Base-by-base conservation (phyloP, 2,329 filamentous ascomycete genomes). In the Aureobasidium lini region DNA sequence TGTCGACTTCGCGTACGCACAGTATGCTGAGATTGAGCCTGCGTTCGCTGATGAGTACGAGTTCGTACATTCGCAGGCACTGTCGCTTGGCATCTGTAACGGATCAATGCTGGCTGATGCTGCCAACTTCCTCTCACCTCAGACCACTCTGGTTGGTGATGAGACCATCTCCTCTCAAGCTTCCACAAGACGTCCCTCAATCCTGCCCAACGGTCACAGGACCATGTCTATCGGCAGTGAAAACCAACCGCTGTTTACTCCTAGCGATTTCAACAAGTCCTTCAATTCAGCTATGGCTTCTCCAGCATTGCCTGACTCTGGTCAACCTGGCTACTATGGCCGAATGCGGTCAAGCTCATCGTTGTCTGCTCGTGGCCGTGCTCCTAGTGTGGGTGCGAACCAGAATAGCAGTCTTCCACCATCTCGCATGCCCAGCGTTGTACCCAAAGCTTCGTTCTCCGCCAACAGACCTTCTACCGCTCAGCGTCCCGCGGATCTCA, bases 11-110 rank as follows among this genome's bases (percentile, higher is more conserved):
- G 31, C 43, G 10, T 57, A 57, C 18, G 54, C 54, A 5, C 32
- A 28, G 11, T 84, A 88, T 57, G 78, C 79, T 49, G 86, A 89
- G 54, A 89, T 97, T 57, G 79, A 92, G 61, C 82, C 83, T 40
- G 83, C 86, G 10, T 97, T 95, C 79, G 81, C 85, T 54, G 83
- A 83, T 15, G 92, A 96, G 67, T 94, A 88, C 71, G 84, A 83
- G 28, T 86, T 87, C 66, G 83, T 88, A 54, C 87, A 95, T 65
- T 85, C 87, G 31, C 82, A 87, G 63, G 79, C 92, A 18, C 79
- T 84, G 64, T 82, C 81, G 49, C 81, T 96, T 47, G 84, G 84
- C 16, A 88, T 96, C 59, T 82, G 92, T 72, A 95, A 95, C 68
- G 88, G 89, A 16, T 78, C 79, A 6, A 66, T 84, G 71, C 69